These are phyloP conservation scores for Penicillium decumbens DNA, from an alignment of 2,329 filamentous ascomycete genomes.

Conservation along the genomic window DNA sequence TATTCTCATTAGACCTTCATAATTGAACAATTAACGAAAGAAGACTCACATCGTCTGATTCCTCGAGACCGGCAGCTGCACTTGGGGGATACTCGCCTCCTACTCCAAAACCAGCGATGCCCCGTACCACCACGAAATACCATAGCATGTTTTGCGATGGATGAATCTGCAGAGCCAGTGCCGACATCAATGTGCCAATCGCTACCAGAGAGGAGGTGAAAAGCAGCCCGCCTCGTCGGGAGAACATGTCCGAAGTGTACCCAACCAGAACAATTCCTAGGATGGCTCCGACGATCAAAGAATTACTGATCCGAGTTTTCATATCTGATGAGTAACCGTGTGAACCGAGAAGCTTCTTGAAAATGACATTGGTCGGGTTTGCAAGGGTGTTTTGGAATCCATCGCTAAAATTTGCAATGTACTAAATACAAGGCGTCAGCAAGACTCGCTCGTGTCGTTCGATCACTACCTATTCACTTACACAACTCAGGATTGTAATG, in stretches of 20 bases:
- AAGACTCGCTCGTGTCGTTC: not conserved
- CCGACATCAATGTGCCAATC: conserved; percentile 33
- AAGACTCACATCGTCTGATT: conserved; percentile 29
- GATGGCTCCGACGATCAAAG: conserved; percentile 29
- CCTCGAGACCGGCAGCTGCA: conserved; percentile 37
- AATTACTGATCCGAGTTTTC: conserved; percentile 31
- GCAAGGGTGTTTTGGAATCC: conserved; percentile 30
- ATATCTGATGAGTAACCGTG: conserved; percentile 25
- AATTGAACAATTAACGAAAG: not conserved
- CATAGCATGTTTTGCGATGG: conserved; percentile 34
- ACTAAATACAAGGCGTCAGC: conserved; percentile 7
- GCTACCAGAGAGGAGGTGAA: conserved; percentile 29
- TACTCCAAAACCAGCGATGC: conserved; percentile 37
- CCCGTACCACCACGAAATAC: conserved; percentile 37
- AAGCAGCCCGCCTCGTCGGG: conserved; percentile 25
- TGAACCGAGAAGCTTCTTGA: conserved; percentile 26
- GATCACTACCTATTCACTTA: conserved; percentile 9
- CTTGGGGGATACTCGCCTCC: conserved; percentile 39
- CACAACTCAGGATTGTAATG: conserved; percentile 29
- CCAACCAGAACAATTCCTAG: conserved; percentile 27
- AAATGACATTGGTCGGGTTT: conserved; percentile 33
- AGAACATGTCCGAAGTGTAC: conserved; percentile 29
- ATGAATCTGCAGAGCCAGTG: conserved; percentile 37
- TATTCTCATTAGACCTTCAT: conserved; percentile 6
- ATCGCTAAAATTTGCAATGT: conserved; percentile 34